phyloP scores from a whole-genome alignment of 495 filamentous ascomycete genomes.

The Neurospora discreta region DNA sequence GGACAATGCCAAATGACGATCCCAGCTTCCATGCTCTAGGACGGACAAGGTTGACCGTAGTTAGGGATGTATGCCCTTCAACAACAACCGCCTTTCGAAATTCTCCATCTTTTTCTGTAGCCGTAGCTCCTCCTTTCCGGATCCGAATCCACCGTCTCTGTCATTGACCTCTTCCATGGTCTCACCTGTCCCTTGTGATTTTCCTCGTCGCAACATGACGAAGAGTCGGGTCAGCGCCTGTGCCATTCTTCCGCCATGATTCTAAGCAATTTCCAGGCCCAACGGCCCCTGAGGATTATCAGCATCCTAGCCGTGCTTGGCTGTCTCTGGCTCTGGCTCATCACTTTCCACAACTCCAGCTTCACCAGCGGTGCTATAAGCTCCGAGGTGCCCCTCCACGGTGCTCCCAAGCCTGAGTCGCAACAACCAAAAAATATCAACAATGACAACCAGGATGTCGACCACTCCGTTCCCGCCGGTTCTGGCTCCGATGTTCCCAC shows the following conservation, averaged over 20 bases:
- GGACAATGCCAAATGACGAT: neutral
- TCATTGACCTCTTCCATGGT: neutral
- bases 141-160: neutral
- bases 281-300: slow-evolving; percentile 7
- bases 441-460: neutral
- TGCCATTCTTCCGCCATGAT: slow-evolving; percentile 8
- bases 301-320: slow-evolving; percentile 5
- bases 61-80: neutral
- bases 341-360: slow-evolving; percentile 3
- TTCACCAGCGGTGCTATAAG: neutral
- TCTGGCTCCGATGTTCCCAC: neutral
- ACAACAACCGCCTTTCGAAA: neutral
- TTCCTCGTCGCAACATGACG: neutral
- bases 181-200: neutral
- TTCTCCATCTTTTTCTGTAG: neutral
- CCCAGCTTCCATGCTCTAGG: neutral
- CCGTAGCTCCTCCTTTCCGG: neutral
- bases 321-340: slow-evolving; percentile 7
- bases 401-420: neutral
- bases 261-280: neutral
- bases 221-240: neutral
- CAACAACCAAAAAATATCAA: neutral
- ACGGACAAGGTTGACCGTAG: neutral
- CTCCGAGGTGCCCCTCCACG: neutral
- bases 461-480: neutral